Evolutionary conservation across 164 flowering plant genomes (phyloP).

Genomic region (Vitis rotundifolia): DNA sequence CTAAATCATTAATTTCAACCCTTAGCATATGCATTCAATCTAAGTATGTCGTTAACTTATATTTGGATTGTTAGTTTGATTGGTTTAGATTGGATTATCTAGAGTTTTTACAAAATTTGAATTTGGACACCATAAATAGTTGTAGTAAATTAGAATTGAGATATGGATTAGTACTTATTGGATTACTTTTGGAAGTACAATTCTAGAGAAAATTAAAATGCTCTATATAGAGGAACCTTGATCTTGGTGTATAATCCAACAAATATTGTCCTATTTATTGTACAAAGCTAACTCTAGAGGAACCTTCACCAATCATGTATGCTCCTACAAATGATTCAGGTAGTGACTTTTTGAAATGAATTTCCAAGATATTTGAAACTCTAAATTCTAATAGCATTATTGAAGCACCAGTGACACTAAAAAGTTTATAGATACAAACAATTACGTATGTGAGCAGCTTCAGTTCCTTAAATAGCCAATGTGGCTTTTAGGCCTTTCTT

Average conservation of each 20-base stretch:
- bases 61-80: too few relatives aligned
- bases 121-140: too few relatives aligned
- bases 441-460: slow-evolving; percentile 23
- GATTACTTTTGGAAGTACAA: too few relatives aligned
- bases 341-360: slow-evolving; percentile 7
- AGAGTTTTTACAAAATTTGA: too few relatives aligned
- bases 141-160: too few relatives aligned
- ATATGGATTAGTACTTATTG: too few relatives aligned
- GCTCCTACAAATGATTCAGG: slow-evolving; percentile 19
- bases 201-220: too few relatives aligned
- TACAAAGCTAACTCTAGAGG: slow-evolving; percentile 63
- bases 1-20: too few relatives aligned
- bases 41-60: too few relatives aligned
- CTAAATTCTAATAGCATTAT: slow-evolving; percentile 31
- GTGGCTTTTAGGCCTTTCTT: slow-evolving; percentile 84
- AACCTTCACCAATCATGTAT: slow-evolving; percentile 57
- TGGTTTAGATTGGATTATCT: too few relatives aligned
- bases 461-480: slow-evolving; percentile 74
- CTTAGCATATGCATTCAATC: too few relatives aligned
- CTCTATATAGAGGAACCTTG: too few relatives aligned
- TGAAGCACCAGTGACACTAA: slow-evolving; percentile 23
- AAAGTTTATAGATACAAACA: slow-evolving; percentile 11
- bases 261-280: slow-evolving; percentile 35
- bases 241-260: background rate
- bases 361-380: slow-evolving; percentile 57